A percentile compares a stretch with the other conserved stretches of the same genome.
These are phyloP conservation scores for Aurantiochytrium sp. DNA, from an alignment of 108 stramenopile genomes.

Conservation along the genomic window DNA sequence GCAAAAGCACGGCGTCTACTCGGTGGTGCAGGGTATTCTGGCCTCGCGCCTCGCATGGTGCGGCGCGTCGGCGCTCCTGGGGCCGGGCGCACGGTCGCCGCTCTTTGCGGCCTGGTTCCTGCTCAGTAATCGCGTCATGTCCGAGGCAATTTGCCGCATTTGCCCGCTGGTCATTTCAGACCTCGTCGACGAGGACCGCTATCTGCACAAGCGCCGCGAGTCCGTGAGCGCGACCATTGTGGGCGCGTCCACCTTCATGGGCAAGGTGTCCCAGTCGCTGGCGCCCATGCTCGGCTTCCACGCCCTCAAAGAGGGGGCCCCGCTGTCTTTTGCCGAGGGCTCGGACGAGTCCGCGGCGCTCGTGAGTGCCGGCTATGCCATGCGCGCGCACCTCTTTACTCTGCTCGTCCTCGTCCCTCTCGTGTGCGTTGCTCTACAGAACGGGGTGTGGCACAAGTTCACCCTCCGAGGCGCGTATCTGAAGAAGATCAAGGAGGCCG, in stretches of 20 bases:
- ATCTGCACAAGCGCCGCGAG: not conserved
- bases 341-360: no score
- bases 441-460: not conserved
- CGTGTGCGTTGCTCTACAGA: not conserved
- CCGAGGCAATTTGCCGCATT: constrained; percentile 14
- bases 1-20: not conserved
- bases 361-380: no score
- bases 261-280: constrained; percentile 14
- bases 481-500: not conserved
- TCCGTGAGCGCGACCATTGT: not conserved
- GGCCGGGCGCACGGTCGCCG: not conserved
- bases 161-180: constrained; percentile 17
- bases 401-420: not conserved
- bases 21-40: not conserved
- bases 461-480: not conserved
- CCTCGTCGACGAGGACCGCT: constrained; percentile 30
- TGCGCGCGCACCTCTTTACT: not conserved
- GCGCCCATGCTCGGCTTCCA: constrained; percentile 33
- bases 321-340: no score
- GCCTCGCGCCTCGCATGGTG: not conserved
- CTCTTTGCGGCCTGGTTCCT: not conserved
- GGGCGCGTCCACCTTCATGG: constrained; percentile 6
- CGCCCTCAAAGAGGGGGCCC: not conserved
- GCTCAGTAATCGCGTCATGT: constrained; percentile 19
- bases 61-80: not conserved